A percentile compares a stretch with the other conserved stretches of the same genome.
Evolutionary conservation across 176 grass and related monocot species (phyloP).

Genomic region (Triticum monococcum): DNA sequence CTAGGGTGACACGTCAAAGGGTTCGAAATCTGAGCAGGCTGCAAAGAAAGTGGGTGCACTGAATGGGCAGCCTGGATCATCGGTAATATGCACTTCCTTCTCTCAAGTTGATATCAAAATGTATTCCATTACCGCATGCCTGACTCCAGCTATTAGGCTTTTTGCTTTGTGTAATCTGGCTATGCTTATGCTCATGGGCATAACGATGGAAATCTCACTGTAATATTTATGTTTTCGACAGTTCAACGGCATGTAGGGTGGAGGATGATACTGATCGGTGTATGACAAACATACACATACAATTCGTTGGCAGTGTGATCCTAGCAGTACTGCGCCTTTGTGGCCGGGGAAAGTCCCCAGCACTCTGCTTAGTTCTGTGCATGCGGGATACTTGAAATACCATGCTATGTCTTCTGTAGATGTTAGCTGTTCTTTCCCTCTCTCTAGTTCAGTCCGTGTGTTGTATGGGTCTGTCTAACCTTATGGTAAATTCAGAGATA

Average conservation of each 20-base stretch:
- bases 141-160: not conserved
- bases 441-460: constrained; percentile 1
- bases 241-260: constrained; percentile 30
- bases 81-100: constrained; percentile 42
- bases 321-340: not conserved
- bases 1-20: constrained; percentile 64
- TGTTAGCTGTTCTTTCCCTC: not conserved
- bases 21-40: constrained; percentile 47
- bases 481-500: not conserved
- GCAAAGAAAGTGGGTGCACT: constrained; percentile 57
- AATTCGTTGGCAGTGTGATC: not conserved
- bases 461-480: not conserved
- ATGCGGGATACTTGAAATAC: not conserved
- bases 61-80: constrained; percentile 43
- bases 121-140: not conserved
- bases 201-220: not conserved
- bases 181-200: not conserved
- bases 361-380: not conserved
- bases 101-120: not conserved
- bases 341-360: not conserved
- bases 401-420: not conserved
- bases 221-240: constrained; percentile 13
- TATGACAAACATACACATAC: not conserved
- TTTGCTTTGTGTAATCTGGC: not conserved
- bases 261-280: not conserved